Evolutionary conservation across 148 eudicot species (phyloP), one percentile per base, ranked within the genome.

Genomic region (Dysphania ambrosioides): DNA sequence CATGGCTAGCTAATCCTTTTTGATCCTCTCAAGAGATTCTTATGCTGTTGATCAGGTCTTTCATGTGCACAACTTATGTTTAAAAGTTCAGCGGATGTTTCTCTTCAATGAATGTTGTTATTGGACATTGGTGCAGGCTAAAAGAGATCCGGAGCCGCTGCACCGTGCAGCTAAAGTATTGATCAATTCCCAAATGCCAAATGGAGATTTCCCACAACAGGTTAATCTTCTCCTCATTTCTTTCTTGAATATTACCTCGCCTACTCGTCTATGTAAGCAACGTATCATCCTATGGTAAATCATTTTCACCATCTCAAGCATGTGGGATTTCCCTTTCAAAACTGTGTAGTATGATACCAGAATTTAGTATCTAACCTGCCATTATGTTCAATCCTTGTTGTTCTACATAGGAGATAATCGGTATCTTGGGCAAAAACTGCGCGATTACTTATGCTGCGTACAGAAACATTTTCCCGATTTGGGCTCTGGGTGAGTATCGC

Each of bases 121-220:
- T 60, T n/a, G n/a, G n/a, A n/a, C n/a, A n/a, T 56, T 65, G 62
- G 2, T 72, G 72, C 84, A 91, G 97, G 91, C 83, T 36, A 86
- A 87, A 58, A 86, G 95, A 83, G 90, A 91, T 77, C 91, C 93
- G 56, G 66, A 44, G 34, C 93, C 97, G 64, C 79, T 93, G 77
- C 97, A 91, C 71, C 87, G 83, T 49, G 98, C 97, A 68, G 97
- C 97, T 26, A 91, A 79, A 80, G 76, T 86, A 23, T 75, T 93
- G 29, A 89, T 93, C 73, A 91, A 91, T 83, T 82, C 94, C 38
- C 98, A 93, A 77, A 82, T 84, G 87, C 85, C 86, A 77, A 84
- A 91, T 79, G 98, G 98, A 78, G 98, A 93, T 85, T 93, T 83
- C 73, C 98, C 97, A 56, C 98, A 93, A 64, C 85, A 91, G 95